These are phyloP conservation scores for Avena insularis DNA, from an alignment of 176 grass and related monocot species.

Conservation along the genomic window DNA sequence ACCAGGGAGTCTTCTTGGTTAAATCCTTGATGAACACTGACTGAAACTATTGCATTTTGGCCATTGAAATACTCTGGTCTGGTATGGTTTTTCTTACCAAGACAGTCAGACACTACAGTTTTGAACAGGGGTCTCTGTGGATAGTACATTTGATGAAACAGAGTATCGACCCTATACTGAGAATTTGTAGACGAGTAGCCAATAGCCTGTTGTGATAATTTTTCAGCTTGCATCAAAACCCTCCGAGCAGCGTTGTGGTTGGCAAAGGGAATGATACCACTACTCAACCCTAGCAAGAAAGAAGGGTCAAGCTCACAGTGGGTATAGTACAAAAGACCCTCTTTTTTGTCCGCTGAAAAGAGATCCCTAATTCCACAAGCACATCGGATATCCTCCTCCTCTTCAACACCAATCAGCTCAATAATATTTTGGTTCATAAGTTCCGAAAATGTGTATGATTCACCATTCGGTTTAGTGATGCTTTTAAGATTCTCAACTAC, in stretches of 20 bases:
- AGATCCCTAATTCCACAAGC: constrained; percentile 76
- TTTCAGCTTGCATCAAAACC: constrained; percentile 81
- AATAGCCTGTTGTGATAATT: constrained; percentile 86
- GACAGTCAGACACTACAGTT: constrained; percentile 74
- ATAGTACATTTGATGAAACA: constrained; percentile 84
- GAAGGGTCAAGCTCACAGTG: constrained; percentile 89
- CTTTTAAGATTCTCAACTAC: constrained; percentile 78
- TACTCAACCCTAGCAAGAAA: constrained; percentile 86
- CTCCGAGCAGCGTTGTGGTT: constrained; percentile 79
- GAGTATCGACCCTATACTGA: constrained; percentile 64
- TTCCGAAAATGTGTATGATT: constrained; percentile 61
- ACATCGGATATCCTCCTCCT: constrained; percentile 82
- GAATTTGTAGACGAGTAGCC: constrained; percentile 81
- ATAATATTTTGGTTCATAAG: constrained; percentile 82
- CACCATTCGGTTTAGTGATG: constrained; percentile 55
- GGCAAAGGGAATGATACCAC: constrained; percentile 84
- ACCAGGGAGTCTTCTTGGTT: constrained; percentile 96
- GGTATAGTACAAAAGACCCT: constrained; percentile 54
- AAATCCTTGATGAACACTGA: constrained; percentile 87
- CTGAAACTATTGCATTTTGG: constrained; percentile 82
- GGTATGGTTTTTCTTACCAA: constrained; percentile 52
- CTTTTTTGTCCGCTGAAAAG: constrained; percentile 44
- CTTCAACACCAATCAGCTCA: constrained; percentile 83
- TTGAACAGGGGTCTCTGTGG: constrained; percentile 88
- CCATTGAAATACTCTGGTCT: constrained; percentile 89